Base-by-base conservation (phyloP, 2,329 filamentous ascomycete genomes). In the Fusarium solani-melongenae region DNA sequence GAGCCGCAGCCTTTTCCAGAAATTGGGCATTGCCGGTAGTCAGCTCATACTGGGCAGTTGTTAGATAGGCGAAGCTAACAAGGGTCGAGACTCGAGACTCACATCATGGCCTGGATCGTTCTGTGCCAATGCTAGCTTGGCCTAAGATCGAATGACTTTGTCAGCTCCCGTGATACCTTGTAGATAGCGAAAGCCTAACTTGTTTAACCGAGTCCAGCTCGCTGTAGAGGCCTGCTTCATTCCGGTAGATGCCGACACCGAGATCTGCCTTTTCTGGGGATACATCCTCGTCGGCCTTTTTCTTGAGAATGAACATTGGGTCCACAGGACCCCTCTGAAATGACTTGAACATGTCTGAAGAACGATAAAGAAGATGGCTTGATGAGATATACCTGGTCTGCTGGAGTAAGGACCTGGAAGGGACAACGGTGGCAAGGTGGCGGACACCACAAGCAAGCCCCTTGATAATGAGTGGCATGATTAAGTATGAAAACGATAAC, bases 211-310 rank as follows among this genome's bases (percentile, higher is more conserved):
- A 77, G 4, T 72, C 57, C 20, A 83, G 64, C 58, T 82, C 81
- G 64, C 81, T 76, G 58, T 81, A 82, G 10, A 62, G 46, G 2
- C 80, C 80, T 10, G 77, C 24, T 55, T 82, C 80, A 39, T 81
- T 81, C 8, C 82, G 73, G 64, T 82, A 83, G 22, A 83, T 79
- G 1, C 81, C 82, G 14, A 82, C 81, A 12, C 81, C 82, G 6
- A 84, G 70, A 57, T 83, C 82, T 10, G 83, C 78, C 62, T 83
- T 83, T 15, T 76, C 62, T 0, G 77, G 73, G 15, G 67, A 73
- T 2, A 55, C 63, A 39, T 83, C 82, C 24, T 66, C 73, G 34
- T 81, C 79, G 7, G 78, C 77, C n/a, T 70, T 69, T 10, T 73
- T 74, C 62, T 81, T 82, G n/a, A 83, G 74, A 14, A 70, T 66